Evolutionary conservation across 495 filamentous ascomycete genomes (phyloP), one percentile per base, ranked within the genome.

Genomic region (Elasticomyces elasticus): DNA sequence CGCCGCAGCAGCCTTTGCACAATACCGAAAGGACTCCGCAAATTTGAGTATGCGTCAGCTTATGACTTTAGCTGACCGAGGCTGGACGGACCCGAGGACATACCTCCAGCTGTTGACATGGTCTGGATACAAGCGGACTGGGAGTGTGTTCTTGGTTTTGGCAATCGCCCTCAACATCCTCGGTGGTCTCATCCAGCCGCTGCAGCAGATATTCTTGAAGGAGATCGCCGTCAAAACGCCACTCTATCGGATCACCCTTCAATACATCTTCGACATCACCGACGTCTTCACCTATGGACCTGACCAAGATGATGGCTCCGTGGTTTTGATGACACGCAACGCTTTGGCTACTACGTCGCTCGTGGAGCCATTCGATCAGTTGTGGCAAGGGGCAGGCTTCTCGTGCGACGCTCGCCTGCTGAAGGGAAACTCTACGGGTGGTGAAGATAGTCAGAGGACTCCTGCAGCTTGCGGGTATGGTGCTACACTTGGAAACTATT

Each of bases 181-280:
- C 23, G 47, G 47, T 9, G 11, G 11, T 42, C 6, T 50, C 41
- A 53, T 53, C n/a, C 15, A 38, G 23, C 52, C 33, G 12, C 24
- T 35, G 12, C 45, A 49, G 5, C 46, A 31, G 0, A 10, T 50
- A 11, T 38, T 50, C 26, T 15, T 50, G 7, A 50, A 6, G 51
- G 62, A 20, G 64, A 67, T 50, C 51, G 52, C 58, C 15, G 53
- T 51, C 9, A 51, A 58, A 28, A 52, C 51, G 15, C 31, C 31
- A 10, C 10, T 37, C n/a, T 37, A 37, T n/a, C 10, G 31, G n/a
- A n/a, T 37, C 31, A 37, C 10, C 10, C 31, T 37, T 10, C 31
- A 37, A n/a, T 10, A 37, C n/a, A 37, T 37, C n/a, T 10, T n/a
- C n/a, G 31, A 37, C n/a, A 10, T 37, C 31, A 37, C 31, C 10